These are phyloP conservation scores for Colletotrichum ledebouriae DNA, from an alignment of 2,329 filamentous ascomycete genomes.

Conservation along the genomic window DNA sequence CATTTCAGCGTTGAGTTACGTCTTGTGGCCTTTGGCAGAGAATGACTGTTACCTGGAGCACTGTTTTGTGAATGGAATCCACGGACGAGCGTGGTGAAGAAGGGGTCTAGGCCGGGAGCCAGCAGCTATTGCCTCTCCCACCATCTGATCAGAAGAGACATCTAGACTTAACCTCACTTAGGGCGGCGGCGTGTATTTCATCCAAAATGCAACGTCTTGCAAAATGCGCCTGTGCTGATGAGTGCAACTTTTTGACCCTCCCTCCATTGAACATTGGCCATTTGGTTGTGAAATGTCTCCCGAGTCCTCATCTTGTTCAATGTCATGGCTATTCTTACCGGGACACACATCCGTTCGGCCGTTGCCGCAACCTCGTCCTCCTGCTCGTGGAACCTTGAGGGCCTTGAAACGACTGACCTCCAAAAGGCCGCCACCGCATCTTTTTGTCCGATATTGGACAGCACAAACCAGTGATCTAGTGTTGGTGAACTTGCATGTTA, in stretches of 20 bases:
- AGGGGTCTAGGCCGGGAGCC: neutral
- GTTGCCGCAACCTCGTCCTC: conserved; percentile 3
- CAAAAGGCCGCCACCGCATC: neutral
- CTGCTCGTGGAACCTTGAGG: neutral
- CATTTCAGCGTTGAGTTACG: conserved; percentile 34
- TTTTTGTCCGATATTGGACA: neutral
- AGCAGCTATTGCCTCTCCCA: neutral
- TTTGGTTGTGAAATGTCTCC: conserved; percentile 28
- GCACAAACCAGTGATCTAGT: neutral
- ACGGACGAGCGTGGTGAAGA: neutral
- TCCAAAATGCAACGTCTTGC: conserved; percentile 19
- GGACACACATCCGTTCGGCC: conserved; percentile 8
- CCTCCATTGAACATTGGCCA: conserved; percentile 19
- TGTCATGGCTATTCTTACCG: neutral
- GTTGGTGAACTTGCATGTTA: neutral
- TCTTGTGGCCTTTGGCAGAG: conserved; percentile 26
- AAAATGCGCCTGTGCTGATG: conserved; percentile 18
- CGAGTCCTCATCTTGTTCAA: conserved; percentile 3
- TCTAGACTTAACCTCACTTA: neutral
- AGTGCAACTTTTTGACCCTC: conserved; percentile 7
- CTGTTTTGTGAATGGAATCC: neutral
- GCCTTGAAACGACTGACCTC: neutral
- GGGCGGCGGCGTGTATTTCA: neutral
- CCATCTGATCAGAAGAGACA: neutral
- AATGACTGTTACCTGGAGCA: neutral